phyloP scores from a whole-genome alignment of 192 early-diverging fungal genomes.

The Martensiomyces pterosporus region DNA sequence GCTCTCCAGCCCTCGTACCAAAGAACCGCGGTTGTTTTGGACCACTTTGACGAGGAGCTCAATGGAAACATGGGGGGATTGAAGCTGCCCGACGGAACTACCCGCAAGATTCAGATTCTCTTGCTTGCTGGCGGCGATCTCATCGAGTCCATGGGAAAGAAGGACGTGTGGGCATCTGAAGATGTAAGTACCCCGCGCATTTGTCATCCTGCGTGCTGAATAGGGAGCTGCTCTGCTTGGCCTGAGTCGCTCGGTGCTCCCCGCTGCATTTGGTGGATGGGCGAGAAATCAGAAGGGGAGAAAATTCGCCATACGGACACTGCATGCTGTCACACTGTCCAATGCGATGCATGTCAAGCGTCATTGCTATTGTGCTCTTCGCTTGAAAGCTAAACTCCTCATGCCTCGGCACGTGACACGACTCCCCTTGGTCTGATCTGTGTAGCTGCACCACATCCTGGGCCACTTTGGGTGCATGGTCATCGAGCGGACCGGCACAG shows the following conservation, averaged over 20 bases:
- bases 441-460: constrained; percentile 78
- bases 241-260: no score
- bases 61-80: constrained; percentile 72
- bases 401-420: no score
- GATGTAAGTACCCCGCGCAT: constrained; percentile 59
- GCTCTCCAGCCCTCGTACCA: constrained; percentile 71
- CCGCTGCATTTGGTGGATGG: no score
- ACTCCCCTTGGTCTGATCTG: no score
- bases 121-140: constrained; percentile 95
- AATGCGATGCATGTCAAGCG: no score
- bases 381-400: no score
- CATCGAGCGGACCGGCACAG: constrained; percentile 90
- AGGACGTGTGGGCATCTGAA: constrained; percentile 78
- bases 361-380: no score
- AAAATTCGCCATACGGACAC: no score
- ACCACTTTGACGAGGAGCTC: constrained; percentile 91
- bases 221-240: no score
- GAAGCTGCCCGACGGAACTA: constrained; percentile 46
- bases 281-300: no score
- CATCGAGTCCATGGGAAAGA: constrained; percentile 91
- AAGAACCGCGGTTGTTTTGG: constrained; percentile 83
- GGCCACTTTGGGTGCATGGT: constrained; percentile 91
- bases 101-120: constrained; percentile 72
- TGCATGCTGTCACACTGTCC: no score
- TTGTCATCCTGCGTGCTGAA: no score